A percentile compares a stretch with the other conserved stretches of the same genome.
Conservation (phyloP, 1,284 basidiomycete genomes). For the Cutaneotrichosporon dermatis region DNA sequence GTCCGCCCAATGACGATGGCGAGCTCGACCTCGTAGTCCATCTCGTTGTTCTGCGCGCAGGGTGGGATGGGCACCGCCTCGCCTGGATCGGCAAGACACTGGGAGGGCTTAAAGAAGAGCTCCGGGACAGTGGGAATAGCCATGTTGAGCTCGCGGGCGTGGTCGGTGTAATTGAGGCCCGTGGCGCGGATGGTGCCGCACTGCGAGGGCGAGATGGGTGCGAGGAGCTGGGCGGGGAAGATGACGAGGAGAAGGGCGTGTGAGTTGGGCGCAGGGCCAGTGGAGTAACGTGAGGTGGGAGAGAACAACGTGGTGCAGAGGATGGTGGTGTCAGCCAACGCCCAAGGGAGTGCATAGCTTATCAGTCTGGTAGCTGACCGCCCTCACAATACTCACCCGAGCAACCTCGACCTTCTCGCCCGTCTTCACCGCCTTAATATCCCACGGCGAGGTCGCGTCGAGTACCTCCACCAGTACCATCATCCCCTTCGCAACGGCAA, state of each 20-base stretch:
- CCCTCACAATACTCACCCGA: conserved; percentile 5
- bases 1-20: conserved; percentile 76
- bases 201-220: conserved; percentile 32
- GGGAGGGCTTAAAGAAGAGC: conserved; percentile 73
- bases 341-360: not conserved
- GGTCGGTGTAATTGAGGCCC: conserved; percentile 35
- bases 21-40: conserved; percentile 85
- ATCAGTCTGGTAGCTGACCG: not conserved
- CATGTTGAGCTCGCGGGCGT: conserved; percentile 24
- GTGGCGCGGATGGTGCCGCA: conserved; percentile 33
- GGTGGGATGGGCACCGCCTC: conserved; percentile 64
- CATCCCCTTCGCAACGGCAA: conserved; percentile 26
- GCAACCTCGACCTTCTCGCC: conserved; percentile 10
- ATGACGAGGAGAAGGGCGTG: not conserved
- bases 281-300: too few species aligned
- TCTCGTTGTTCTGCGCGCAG: conserved; percentile 63
- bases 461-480: conserved; percentile 26
- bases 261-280: too few species aligned
- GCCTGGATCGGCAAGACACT: conserved; percentile 65
- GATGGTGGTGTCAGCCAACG: not conserved
- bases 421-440: conserved; percentile 7
- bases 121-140: conserved; percentile 58
- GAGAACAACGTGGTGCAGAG: not conserved
- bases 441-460: conserved; percentile 22
- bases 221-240: conserved; percentile 25